These are phyloP conservation scores for Tolypocladium guangdongense DNA, from an alignment of 2,329 filamentous ascomycete genomes.

Conservation along the genomic window DNA sequence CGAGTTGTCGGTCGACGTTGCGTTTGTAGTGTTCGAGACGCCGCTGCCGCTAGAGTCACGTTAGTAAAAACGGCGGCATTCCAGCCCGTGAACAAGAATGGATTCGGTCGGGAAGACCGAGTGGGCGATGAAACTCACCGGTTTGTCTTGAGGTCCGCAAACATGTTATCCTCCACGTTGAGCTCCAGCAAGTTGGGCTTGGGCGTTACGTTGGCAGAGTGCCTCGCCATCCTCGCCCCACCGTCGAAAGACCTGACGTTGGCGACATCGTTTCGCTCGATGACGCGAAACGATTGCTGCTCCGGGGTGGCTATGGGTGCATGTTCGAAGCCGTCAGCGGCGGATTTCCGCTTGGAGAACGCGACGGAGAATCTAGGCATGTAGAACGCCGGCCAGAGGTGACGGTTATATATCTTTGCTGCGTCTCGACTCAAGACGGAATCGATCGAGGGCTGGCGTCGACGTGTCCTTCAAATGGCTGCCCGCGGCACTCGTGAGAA, in stretches of 20 bases:
- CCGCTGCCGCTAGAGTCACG: slow-evolving; percentile 42
- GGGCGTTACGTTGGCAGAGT: slow-evolving; percentile 22
- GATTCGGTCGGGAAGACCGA: neutral
- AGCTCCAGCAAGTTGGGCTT: slow-evolving; percentile 26
- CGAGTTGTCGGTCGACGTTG: slow-evolving; percentile 47
- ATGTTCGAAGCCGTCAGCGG: slow-evolving; percentile 44
- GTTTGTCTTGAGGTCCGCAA: slow-evolving; percentile 42
- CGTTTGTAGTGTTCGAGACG: slow-evolving; percentile 50
- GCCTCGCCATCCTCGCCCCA: slow-evolving; percentile 30
- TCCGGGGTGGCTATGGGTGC: slow-evolving; percentile 28
- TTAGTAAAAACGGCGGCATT: slow-evolving; percentile 17
- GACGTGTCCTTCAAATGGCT: neutral
- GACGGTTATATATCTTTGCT: neutral
- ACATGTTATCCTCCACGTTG: slow-evolving; percentile 47
- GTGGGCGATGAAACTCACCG: slow-evolving; percentile 32
- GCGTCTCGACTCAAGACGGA: neutral
- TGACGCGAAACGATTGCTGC: slow-evolving; percentile 46
- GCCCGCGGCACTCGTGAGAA: neutral
- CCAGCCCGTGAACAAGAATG: neutral
- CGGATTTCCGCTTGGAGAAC: slow-evolving; percentile 49
- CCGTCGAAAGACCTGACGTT: slow-evolving; percentile 39
- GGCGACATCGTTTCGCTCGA: slow-evolving; percentile 39
- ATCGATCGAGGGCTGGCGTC: neutral
- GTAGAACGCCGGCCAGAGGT: slow-evolving; percentile 24
- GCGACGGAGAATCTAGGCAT: slow-evolving; percentile 54